phyloP scores from a whole-genome alignment of 495 filamentous ascomycete species.

The Xylaria palmicola region DNA sequence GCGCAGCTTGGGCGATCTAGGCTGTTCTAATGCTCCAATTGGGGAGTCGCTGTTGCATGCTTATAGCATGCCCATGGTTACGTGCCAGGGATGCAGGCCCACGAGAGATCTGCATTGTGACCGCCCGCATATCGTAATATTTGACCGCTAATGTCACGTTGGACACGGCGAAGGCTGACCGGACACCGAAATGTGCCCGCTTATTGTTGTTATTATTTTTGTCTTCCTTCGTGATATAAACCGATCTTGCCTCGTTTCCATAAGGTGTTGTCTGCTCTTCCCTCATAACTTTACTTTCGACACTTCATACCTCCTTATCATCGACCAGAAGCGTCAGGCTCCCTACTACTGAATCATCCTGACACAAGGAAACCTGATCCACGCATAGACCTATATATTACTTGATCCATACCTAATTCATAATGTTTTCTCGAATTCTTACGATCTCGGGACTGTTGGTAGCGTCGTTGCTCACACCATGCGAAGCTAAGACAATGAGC shows the following conservation, averaged over 20 bases:
- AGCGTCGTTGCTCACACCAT: not conserved
- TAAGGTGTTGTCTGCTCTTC: not conserved
- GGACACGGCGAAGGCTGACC: not conserved
- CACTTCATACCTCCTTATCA: not conserved
- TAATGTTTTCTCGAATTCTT: not conserved
- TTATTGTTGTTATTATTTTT: not conserved
- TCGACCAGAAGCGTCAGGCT: too few species aligned
- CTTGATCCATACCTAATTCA: not conserved
- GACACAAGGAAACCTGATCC: not conserved
- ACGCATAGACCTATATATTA: not conserved
- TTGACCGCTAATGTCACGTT: slow-evolving; percentile 6
- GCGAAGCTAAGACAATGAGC: not conserved
- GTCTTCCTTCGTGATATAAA: not conserved
- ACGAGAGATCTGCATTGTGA: not conserved
- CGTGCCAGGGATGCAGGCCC: not conserved
- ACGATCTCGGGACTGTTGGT: not conserved
- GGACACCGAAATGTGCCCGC: not conserved
- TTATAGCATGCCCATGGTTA: not conserved
- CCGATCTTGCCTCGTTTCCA: not conserved
- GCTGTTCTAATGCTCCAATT: not conserved
- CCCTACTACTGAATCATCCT: not conserved
- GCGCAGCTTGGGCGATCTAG: not conserved
- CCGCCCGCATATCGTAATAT: slow-evolving; percentile 7
- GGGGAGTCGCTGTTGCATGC: not conserved
- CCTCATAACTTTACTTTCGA: not conserved